These are phyloP conservation scores for Fusarium verticillioides DNA, from an alignment of 2,329 filamentous ascomycete species.

Conservation along the genomic window DNA sequence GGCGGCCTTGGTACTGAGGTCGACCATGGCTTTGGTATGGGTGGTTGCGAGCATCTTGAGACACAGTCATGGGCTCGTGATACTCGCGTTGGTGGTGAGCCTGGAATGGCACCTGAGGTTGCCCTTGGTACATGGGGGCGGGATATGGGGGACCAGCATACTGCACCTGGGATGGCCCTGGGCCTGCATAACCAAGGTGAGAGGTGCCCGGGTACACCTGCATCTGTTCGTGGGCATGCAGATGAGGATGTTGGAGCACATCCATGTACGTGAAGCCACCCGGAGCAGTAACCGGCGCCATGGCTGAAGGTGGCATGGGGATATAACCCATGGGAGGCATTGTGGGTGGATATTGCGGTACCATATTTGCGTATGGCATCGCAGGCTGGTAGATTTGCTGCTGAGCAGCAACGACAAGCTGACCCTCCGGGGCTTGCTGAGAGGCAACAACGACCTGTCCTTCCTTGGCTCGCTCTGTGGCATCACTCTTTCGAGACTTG, in stretches of 20 bases:
- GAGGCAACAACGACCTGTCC: background rate
- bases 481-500: constrained; percentile 14
- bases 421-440: background rate
- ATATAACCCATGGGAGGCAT: constrained; percentile 8
- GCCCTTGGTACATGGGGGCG: background rate
- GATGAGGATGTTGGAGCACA: background rate
- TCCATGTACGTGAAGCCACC: constrained; percentile 5
- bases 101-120: background rate
- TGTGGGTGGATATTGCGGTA: background rate
- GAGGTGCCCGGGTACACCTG: background rate
- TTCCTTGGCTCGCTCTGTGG: background rate
- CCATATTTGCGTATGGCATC: background rate
- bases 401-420: background rate
- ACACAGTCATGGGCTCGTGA: background rate
- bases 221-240: background rate
- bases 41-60: constrained; percentile 1
- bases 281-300: background rate
- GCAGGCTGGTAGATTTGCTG: background rate
- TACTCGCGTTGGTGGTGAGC: background rate
- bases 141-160: background rate
- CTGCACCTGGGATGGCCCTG: background rate
- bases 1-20: background rate
- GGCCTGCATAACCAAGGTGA: background rate
- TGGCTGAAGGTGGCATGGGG: background rate
- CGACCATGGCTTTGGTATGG: background rate